phyloP scores from a whole-genome alignment of 208 protist species.

The Crithidia mellificae region DNA sequence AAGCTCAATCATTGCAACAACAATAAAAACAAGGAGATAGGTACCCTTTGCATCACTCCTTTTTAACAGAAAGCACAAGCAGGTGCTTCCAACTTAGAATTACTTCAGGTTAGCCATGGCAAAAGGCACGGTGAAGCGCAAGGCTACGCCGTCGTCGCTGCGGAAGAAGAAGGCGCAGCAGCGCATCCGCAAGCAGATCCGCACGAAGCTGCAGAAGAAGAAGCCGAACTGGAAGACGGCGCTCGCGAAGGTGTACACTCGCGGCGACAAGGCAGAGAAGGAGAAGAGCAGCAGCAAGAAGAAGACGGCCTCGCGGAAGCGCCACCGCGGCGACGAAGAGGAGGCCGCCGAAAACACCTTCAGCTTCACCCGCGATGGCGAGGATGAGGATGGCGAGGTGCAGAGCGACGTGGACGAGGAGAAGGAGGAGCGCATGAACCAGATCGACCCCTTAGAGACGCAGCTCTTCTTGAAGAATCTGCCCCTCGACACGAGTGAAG shows the following conservation, averaged over 20 bases:
- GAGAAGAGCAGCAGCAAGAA: constrained; percentile 33
- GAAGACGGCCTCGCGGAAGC: constrained; percentile 42
- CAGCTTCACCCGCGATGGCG: constrained; percentile 34
- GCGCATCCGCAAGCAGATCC: constrained; percentile 88
- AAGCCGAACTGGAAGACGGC: constrained; percentile 79
- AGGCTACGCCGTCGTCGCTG: constrained; percentile 80
- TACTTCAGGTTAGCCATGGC: constrained; percentile 42
- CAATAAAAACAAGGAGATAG: neutral
- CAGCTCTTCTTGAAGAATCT: constrained; percentile 89
- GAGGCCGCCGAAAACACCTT: constrained; percentile 44
- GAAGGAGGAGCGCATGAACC: constrained; percentile 84
- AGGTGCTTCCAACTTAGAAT: too few species aligned
- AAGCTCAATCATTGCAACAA: neutral
- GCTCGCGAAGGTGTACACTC: constrained; percentile 68
- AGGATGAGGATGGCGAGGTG: constrained; percentile 72
- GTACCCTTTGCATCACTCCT: neutral
- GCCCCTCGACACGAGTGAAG: constrained; percentile 86
- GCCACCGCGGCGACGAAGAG: constrained; percentile 30
- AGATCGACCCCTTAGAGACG: constrained; percentile 81
- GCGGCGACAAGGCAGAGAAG: constrained; percentile 16
- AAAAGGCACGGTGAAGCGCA: constrained; percentile 74
- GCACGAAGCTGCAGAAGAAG: constrained; percentile 69
- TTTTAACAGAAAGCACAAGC: neutral
- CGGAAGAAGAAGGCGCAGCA: constrained; percentile 88
- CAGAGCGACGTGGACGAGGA: constrained; percentile 92